Conservation (phyloP, 2,329 filamentous ascomycete species). For the Xylaria sp. region DNA sequence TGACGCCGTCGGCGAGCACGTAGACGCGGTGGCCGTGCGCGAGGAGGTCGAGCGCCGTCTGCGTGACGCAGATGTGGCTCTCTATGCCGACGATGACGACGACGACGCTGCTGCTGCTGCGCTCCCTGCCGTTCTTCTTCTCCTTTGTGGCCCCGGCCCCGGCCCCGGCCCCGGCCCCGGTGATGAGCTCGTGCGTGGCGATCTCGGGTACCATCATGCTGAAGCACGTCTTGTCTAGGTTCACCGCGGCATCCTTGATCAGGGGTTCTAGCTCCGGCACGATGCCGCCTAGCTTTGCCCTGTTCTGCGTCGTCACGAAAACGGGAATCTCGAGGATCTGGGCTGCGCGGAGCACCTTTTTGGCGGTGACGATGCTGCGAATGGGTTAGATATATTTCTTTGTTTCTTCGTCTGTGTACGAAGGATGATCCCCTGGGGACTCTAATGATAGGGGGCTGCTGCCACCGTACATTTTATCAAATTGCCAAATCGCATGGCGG, state of each 20-base stretch:
- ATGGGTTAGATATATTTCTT: not conserved
- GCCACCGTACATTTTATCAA: constrained; percentile 76
- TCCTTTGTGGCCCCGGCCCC: not conserved
- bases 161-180: constrained; percentile 24
- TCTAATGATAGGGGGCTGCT: not conserved
- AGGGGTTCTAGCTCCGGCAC: constrained; percentile 74
- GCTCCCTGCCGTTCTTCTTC: not conserved
- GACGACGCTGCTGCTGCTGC: constrained; percentile 9
- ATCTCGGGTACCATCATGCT: constrained; percentile 85
- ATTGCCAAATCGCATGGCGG: constrained; percentile 82
- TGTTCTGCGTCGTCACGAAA: constrained; percentile 87
- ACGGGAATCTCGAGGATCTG: constrained; percentile 78
- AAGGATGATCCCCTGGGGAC: not conserved
- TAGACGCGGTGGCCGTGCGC: constrained; percentile 82
- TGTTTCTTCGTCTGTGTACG: not conserved
- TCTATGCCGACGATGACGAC: constrained; percentile 91
- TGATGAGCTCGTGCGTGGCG: constrained; percentile 43
- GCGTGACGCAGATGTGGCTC: constrained; percentile 92
- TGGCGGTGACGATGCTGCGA: constrained; percentile 70
- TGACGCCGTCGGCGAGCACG: constrained; percentile 88
- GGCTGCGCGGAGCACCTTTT: constrained; percentile 75
- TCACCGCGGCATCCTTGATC: constrained; percentile 62
- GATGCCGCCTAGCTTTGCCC: constrained; percentile 80
- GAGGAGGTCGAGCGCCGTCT: constrained; percentile 83
- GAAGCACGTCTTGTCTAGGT: constrained; percentile 89